Conservation (phyloP, 805 yeast species). For the Hanseniaspora clermontiae region DNA sequence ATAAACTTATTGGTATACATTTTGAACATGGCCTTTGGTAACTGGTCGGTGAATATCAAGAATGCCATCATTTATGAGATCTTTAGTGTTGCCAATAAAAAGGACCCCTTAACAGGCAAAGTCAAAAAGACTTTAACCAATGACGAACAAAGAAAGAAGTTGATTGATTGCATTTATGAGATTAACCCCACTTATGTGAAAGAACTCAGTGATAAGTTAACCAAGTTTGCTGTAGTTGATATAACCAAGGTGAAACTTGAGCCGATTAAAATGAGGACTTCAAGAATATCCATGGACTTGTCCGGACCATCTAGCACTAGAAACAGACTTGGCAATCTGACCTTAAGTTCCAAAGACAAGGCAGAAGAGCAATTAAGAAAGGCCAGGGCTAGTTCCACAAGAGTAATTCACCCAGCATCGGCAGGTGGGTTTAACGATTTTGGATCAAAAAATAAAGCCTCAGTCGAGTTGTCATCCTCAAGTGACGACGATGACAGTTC, state of each 20-base stretch:
- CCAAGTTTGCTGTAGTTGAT: not conserved
- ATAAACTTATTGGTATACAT: conserved; percentile 56
- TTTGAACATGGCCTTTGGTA: conserved; percentile 48
- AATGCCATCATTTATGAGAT: conserved; percentile 43
- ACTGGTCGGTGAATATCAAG: conserved; percentile 29
- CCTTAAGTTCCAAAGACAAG: conserved; percentile 13
- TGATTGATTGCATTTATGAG: conserved; percentile 6
- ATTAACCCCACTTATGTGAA: conserved; percentile 7
- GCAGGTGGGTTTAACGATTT: conserved; percentile 38
- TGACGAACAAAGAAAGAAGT: conserved; percentile 7
- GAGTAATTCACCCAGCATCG: conserved; percentile 36
- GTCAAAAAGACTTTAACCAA: conserved; percentile 8
- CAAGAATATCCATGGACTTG: conserved; percentile 13
- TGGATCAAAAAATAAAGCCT: conserved; percentile 20
- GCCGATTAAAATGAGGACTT: conserved; percentile 16
- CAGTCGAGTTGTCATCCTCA: conserved; percentile 11
- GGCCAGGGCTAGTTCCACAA: conserved; percentile 25
- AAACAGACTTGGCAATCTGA: conserved; percentile 7
- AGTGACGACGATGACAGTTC: conserved; percentile 30
- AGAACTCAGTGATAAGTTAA: conserved; percentile 7
- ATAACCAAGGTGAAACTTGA: conserved; percentile 18
- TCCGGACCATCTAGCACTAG: conserved; percentile 10
- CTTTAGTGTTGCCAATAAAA: conserved; percentile 54
- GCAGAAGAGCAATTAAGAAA: conserved; percentile 24
- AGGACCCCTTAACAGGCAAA: conserved; percentile 40